phyloP scores from a whole-genome alignment of 2,329 filamentous ascomycete species.

The Ceratocystis variospora region DNA sequence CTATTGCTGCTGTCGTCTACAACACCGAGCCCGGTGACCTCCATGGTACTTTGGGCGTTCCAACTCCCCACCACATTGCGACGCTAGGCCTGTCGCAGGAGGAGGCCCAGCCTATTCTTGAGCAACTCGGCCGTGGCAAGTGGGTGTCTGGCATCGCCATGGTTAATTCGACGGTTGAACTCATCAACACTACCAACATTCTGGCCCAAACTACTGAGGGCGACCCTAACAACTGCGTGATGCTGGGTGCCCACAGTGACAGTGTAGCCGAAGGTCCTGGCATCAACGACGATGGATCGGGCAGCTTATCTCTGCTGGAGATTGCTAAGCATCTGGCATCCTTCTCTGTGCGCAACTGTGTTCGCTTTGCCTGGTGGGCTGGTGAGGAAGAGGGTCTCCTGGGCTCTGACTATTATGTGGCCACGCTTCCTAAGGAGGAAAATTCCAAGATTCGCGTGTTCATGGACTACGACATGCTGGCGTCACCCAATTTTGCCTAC shows the following conservation, averaged over 20 bases:
- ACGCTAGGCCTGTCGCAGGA: conserved; percentile 52
- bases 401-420: conserved; percentile 49
- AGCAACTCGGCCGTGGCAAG: conserved; percentile 39
- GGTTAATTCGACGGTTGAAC: conserved; percentile 43
- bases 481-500: conserved; percentile 51
- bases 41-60: conserved; percentile 54
- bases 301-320: conserved; percentile 48
- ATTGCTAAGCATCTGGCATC: conserved; percentile 45
- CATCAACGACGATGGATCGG: conserved; percentile 68
- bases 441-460: conserved; percentile 50
- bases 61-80: conserved; percentile 46
- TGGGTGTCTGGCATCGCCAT: conserved; percentile 42
- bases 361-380: conserved; percentile 55
- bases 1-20: conserved; percentile 58
- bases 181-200: conserved; percentile 44
- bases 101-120: conserved; percentile 43
- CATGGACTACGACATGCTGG: conserved; percentile 60
- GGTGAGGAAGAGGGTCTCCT: conserved; percentile 54
- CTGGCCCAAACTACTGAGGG: conserved; percentile 47
- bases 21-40: conserved; percentile 53
- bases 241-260: conserved; percentile 52
- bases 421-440: conserved; percentile 40
- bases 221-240: conserved; percentile 49
- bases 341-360: conserved; percentile 49
- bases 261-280: conserved; percentile 51